A percentile compares a stretch with the other conserved stretches of the same genome.
Evolutionary conservation across 2,329 filamentous ascomycete genomes (phyloP).

Genomic region (Bimuria novae-zelandiae): DNA sequence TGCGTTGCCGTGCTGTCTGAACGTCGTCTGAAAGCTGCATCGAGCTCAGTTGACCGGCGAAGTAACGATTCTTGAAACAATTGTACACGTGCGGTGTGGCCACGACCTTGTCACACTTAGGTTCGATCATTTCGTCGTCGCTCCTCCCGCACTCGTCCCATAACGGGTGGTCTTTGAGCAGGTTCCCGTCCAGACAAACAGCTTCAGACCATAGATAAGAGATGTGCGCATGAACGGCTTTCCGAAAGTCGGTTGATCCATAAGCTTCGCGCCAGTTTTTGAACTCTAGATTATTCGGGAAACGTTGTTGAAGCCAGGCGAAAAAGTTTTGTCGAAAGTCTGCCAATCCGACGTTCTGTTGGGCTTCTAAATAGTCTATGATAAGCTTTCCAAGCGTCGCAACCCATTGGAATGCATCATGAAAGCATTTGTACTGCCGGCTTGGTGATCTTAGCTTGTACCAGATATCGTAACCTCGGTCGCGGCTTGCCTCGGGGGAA

Average conservation of each 20-base stretch:
- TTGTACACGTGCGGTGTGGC: conserved; percentile 72
- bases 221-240: conserved; percentile 62
- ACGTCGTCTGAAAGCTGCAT: conserved; percentile 16
- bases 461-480: conserved; percentile 55
- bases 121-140: conserved; percentile 11
- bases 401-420: conserved; percentile 70
- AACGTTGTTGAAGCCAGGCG: conserved; percentile 58
- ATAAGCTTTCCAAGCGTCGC: conserved; percentile 72
- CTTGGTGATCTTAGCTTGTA: conserved; percentile 65
- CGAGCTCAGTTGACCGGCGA: conserved; percentile 57
- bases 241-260: conserved; percentile 63
- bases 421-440: conserved; percentile 65
- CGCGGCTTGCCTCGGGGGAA: conserved; percentile 48
- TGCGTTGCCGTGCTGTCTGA: conserved; percentile 8
- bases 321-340: conserved; percentile 65
- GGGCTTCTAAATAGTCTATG: conserved; percentile 64
- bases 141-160: conserved; percentile 56
- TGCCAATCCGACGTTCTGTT: conserved; percentile 52
- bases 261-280: conserved; percentile 58
- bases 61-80: conserved; percentile 68
- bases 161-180: conserved; percentile 49
- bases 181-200: conserved; percentile 52
- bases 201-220: conserved; percentile 70
- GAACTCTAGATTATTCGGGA: conserved; percentile 53
- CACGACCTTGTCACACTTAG: conserved; percentile 55